Base-by-base conservation (phyloP, 345 rosid species). In the Eucalyptus brandiana region DNA sequence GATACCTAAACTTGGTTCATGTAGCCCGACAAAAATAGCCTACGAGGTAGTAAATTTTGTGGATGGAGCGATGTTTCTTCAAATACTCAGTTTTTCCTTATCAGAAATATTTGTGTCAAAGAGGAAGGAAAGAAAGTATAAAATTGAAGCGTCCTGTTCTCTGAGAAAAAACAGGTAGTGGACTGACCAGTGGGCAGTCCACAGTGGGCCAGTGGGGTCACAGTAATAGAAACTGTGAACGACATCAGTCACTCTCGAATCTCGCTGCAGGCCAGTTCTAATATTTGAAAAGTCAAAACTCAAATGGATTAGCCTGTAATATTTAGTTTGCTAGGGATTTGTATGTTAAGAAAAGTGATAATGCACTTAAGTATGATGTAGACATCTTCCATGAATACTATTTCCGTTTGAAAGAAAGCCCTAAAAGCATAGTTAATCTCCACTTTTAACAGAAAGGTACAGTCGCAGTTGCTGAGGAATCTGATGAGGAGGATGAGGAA, bases 401-500 rank as follows among this genome's bases (percentile, higher is more conserved):
- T 21, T 76, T 40, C 47, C 9, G 1, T 23, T 23, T 76, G 47
- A 76, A 76, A 65, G 37, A 76, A 76, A 37, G 47, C 30, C 16
- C 42, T 76, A 40, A 76, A 76, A 40, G 47, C 42, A 21, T 40
- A 76, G 47, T 76, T 76, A 40, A 76, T 87, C 67, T 60, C n/a
- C 47, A 15, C 67, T 87, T 54, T 53, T 54, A 34, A 89, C 97
- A 98, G 99, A 96, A 95, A 97, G 98, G 99, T 89, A 93, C 92
- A 88, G 93, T 94, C 4, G 37, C 92, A 42, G 93, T 86, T 88
- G 90, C 93, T 86, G 95, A 94, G 93, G 96, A 72, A 89, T 91
- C 94, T 60, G 99, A 95, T 44, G 97, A 87, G 89, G 99, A 95
- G 87, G 97, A 94, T n/a, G 98, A 94, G 15, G 99, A 97, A 91